These are phyloP conservation scores for Leccinum olivaceoglutinosum DNA, from an alignment of 1,284 basidiomycete genomes.

Conservation along the genomic window DNA sequence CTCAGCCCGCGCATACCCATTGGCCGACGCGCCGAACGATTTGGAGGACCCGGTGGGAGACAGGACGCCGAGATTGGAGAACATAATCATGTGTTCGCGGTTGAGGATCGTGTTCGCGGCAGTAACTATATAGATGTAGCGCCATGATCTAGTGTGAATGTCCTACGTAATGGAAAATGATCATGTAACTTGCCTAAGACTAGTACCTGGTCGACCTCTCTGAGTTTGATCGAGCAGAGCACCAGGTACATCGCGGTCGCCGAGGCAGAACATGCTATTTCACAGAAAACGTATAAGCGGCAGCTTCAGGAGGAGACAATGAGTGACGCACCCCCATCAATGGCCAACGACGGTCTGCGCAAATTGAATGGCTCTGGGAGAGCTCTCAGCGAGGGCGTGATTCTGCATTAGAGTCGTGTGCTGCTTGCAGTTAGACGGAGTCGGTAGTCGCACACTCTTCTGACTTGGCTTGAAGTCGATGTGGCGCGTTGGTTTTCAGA, in stretches of 20 bases:
- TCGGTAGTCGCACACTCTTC: no score
- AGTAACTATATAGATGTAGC: constrained; percentile 1
- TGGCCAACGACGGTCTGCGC: neutral
- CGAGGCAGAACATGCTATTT: constrained; percentile 26
- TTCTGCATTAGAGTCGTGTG: no score
- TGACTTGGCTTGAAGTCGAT: no score
- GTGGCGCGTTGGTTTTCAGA: no score
- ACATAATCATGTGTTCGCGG: constrained; percentile 22
- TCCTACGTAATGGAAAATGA: neutral
- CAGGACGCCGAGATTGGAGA: constrained; percentile 34
- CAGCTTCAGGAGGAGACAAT: neutral
- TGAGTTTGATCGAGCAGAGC: constrained; percentile 36
- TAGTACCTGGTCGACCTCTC: constrained; percentile 46
- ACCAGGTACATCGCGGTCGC: constrained; percentile 45
- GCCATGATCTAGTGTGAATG: neutral
- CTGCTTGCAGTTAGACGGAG: no score
- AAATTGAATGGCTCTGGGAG: neutral
- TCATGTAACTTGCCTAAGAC: constrained; percentile 27
- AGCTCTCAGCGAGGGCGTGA: no score
- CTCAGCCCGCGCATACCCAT: constrained; percentile 37
- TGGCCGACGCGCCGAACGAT: constrained; percentile 43
- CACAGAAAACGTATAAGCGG: neutral
- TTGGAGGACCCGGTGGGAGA: constrained; percentile 43
- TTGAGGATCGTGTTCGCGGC: constrained; percentile 24
- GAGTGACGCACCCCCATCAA: constrained; percentile 20